phyloP scores from a whole-genome alignment of 345 rosid genomes.

The Eucalyptus leucophloia region DNA sequence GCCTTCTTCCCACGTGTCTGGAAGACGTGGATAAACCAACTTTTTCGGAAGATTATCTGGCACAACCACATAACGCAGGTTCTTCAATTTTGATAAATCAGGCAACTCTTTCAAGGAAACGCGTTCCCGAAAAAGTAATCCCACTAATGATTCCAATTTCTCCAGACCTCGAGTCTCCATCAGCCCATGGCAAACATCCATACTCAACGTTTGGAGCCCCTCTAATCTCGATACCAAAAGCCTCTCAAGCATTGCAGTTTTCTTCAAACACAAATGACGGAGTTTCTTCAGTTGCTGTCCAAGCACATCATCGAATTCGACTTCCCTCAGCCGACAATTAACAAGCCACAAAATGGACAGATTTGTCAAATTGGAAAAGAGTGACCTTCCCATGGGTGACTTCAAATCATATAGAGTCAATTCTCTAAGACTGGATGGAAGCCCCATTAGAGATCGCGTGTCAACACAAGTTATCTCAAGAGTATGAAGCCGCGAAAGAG shows the following conservation, averaged over 20 bases:
- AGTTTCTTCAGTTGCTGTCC: background rate
- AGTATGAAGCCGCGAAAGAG: background rate
- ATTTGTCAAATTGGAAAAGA: background rate
- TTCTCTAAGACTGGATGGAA: fast-evolving
- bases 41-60: too few species aligned
- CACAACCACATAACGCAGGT: fast-evolving
- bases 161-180: too few species aligned
- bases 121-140: fast-evolving
- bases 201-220: fast-evolving
- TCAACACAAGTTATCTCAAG: background rate
- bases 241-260: too few species aligned
- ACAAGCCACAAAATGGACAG: background rate
- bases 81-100: background rate
- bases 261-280: fast-evolving
- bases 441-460: background rate
- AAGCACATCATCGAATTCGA: background rate
- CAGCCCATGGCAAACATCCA: fast-evolving
- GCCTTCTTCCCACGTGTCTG: too few species aligned
- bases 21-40: too few species aligned
- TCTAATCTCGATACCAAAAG: too few species aligned
- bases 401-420: background rate
- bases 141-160: too few species aligned
- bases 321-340: background rate
- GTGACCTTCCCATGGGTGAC: background rate
- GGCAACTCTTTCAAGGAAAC: background rate